Evolutionary conservation across 441 rosid species (phyloP), one percentile per base, ranked within the genome.

Genomic region (Manihot esculenta): DNA sequence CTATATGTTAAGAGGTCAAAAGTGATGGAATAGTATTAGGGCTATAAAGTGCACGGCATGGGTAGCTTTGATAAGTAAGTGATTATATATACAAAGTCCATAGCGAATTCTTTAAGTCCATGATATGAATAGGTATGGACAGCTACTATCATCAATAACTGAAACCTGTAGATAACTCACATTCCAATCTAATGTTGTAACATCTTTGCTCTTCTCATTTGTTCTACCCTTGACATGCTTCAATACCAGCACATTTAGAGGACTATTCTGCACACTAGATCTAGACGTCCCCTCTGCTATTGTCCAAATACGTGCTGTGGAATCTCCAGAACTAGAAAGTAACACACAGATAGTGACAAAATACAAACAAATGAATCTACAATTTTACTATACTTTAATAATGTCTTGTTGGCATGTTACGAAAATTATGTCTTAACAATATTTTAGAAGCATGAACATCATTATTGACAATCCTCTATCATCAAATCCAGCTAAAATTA

Each of bases 181-280:
- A 85, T 93, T 93, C 99, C 99, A 95, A 82, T 95, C 99, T 50
- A 95, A 90, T 30, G 99, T 93, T 6, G 99, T 95, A 65, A 95
- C 98, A 73, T 95, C 99, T 78, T 91, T 93, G 86, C 96, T 89
- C 85, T 95, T 95, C 85, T 95, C 98, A 76, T 87, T 93, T 60
- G 93, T 91, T 80, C 86, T 87, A 79, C 97, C 98, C 84, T 89
- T 95, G 48, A 92, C 94, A 79, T 95, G 99, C 81, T 89, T 88
- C 87, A 95, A 77, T 69, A 91, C 90, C 78, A 88, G 74, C 69
- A 86, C 93, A 66, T 76, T 84, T 71, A 75, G 64, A 9, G 85
- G 85, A 85, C 85, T 81, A 76, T 76, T 84, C 57, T 79, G 90
- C 17, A 72, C 69, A 72, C 82, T 84, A 71, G 94, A 79, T 76